Evolutionary conservation across 352 stramenopile species (phyloP), one percentile per base, ranked within the genome.

Genomic region (Phytophthora pluvialis): DNA sequence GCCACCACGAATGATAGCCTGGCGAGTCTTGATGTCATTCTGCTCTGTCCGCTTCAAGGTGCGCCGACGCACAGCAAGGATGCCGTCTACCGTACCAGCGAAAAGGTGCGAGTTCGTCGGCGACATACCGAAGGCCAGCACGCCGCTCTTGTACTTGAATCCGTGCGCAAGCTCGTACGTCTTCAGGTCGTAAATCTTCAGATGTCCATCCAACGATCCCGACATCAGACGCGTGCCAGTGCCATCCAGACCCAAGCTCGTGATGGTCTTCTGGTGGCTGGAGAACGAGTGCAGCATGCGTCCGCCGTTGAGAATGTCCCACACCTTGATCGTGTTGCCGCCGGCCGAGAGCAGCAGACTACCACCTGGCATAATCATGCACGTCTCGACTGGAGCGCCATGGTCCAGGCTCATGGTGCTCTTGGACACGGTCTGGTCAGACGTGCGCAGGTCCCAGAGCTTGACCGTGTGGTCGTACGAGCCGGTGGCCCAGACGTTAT

Each of bases 241-340:
- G 45, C 89, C 91, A 57, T 98, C 93, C 5, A 97, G 62, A 7
- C 80, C 78, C 46, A 98, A 77, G 60, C 80, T 94, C 25, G 93
- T 98, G 66, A 98, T 96, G n/a, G 89, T 97, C 72, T 98, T 98
- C 60, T 98, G 92, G 75, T 98, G 94, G 68, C 87, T 97, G 47
- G 81, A 92, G 63, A 98, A 97, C 70, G 81, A 86, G 68, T 96
- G 86, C 46, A 98, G 68, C 65, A 97, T 70, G 15, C 80, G 76
- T 13, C 90, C 91, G 15, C 90, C 90, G 50, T 81, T 95, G 25
- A 97, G 75, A 36, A 98, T 78, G 66, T 98, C 94, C 92, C 92
- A 98, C 39, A 98, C 81, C 64, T 97, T 97, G 59, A 98, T 80
- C 6, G 89, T 83, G 58, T 95, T 97, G n/a, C 83, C 83, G 47